Evolutionary conservation across 371 early-diverging fungal species (phyloP).

Genomic region (Actinomucor elegans): DNA sequence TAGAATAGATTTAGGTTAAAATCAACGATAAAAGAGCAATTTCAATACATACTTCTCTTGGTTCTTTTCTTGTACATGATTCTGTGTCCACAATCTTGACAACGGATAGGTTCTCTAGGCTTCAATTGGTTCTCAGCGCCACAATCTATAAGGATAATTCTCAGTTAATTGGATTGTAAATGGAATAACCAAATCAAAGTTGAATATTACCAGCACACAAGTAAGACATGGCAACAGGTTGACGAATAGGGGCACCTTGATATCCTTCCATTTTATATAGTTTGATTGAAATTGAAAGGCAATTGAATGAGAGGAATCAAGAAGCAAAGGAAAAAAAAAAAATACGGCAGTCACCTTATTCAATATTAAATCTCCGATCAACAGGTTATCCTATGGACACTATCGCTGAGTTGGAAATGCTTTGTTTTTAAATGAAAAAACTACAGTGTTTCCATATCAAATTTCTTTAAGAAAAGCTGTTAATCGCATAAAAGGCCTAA

Average conservation of each 20-base stretch:
- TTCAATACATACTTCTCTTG: conserved; percentile 74
- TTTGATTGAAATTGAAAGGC: background rate
- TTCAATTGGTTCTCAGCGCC: conserved; percentile 89
- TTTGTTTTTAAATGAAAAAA: too few relatives aligned
- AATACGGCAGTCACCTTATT: too few relatives aligned
- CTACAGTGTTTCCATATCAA: too few relatives aligned
- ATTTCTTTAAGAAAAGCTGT: too few relatives aligned
- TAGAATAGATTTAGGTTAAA: conserved; percentile 5
- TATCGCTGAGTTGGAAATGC: too few relatives aligned
- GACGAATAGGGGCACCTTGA: conserved; percentile 50
- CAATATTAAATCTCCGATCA: too few relatives aligned
- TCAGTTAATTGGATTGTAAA: background rate
- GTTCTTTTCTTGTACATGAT: conserved; percentile 98
- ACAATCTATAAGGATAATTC: conserved; percentile 70
- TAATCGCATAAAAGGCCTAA: too few relatives aligned
- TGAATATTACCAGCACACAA: conserved; percentile 55
- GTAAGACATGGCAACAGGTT: conserved; percentile 60
- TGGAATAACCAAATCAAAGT: background rate
- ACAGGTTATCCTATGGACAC: too few relatives aligned
- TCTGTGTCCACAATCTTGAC: conserved; percentile 94
- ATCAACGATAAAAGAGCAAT: background rate
- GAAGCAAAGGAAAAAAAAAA: too few relatives aligned
- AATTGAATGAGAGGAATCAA: background rate
- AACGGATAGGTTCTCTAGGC: conserved; percentile 94
- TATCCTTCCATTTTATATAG: conserved; percentile 39